phyloP scores from a whole-genome alignment of 306 rosid species.

The Neltuma alba region DNA sequence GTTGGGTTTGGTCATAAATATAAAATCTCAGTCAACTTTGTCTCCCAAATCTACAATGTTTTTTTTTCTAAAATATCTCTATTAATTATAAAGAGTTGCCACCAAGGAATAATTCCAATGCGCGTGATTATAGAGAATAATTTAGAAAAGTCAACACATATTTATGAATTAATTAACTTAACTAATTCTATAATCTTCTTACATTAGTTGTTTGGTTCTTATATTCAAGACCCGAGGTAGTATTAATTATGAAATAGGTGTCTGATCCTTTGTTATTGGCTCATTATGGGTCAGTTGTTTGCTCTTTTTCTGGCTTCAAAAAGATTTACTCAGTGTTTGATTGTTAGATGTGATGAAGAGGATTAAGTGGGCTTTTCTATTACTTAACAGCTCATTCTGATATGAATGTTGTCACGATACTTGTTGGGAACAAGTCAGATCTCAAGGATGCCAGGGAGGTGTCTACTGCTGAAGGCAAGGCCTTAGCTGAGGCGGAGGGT shows the following conservation, averaged over 20 bases:
- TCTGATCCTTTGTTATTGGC: background rate
- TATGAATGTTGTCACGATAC: conserved; percentile 96
- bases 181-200: no score
- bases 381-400: conserved; percentile 92
- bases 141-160: no score
- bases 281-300: conserved; percentile 9
- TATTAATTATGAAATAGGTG: background rate
- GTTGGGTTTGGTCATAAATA: no score
- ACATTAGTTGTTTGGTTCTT: no score
- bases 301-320: conserved; percentile 16
- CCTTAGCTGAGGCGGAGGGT: conserved; percentile 92
- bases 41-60: no score
- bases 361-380: conserved; percentile 57
- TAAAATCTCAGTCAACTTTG: no score
- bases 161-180: no score
- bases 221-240: no score
- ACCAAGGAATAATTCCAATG: no score
- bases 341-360: conserved; percentile 43
- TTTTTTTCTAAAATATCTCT: no score
- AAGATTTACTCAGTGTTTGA: conserved; percentile 24
- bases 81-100: no score
- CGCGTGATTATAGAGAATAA: no score
- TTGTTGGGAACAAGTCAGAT: conserved; percentile 96
- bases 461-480: conserved; percentile 82
- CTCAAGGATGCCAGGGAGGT: conserved; percentile 96